Evolutionary conservation across 2,329 filamentous ascomycete genomes (phyloP).

Genomic region (Neopestalotiopsis sp.): DNA sequence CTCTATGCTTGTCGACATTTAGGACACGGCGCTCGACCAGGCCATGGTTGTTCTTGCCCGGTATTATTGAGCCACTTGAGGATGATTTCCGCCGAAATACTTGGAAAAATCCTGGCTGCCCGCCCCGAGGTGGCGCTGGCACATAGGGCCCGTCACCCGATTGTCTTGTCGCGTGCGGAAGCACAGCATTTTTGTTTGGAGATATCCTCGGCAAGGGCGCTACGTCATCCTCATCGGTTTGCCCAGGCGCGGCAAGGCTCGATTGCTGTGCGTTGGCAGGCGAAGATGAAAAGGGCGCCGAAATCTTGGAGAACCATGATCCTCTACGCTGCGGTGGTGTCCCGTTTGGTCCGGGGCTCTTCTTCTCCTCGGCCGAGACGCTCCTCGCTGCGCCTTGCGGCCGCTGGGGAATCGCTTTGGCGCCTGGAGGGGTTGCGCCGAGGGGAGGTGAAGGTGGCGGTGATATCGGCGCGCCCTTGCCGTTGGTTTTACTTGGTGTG

Average conservation of each 20-base stretch:
- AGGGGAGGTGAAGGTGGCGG: slow-evolving; percentile 24
- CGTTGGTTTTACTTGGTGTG: slow-evolving; percentile 30
- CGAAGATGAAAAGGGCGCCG: slow-evolving; percentile 83
- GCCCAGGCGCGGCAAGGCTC: slow-evolving; percentile 34
- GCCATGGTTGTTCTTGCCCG: slow-evolving; percentile 62
- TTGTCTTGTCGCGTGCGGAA: slow-evolving; percentile 59
- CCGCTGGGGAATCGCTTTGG: slow-evolving; percentile 37
- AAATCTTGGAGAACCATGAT: slow-evolving; percentile 94
- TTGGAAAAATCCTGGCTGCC: slow-evolving; percentile 75
- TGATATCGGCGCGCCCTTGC: slow-evolving; percentile 26
- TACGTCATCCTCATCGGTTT: slow-evolving; percentile 40
- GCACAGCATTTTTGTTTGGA: slow-evolving; percentile 61
- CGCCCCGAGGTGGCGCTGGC: slow-evolving; percentile 74
- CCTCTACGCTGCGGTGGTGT: slow-evolving; percentile 61
- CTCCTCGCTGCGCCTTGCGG: slow-evolving; percentile 35
- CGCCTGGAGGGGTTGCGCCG: slow-evolving; percentile 20
- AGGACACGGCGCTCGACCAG: slow-evolving; percentile 80
- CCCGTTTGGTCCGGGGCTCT: slow-evolving; percentile 32
- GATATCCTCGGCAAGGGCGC: slow-evolving; percentile 53
- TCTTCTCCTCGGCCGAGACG: slow-evolving; percentile 38
- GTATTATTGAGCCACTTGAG: slow-evolving; percentile 57
- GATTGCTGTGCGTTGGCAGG: slow-evolving; percentile 37
- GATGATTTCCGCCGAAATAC: slow-evolving; percentile 85
- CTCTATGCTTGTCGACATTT: slow-evolving; percentile 82
- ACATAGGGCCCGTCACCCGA: slow-evolving; percentile 71